A percentile compares a stretch with the other conserved stretches of the same genome.
Evolutionary conservation across 2,329 filamentous ascomycete species (phyloP).

Genomic region (Neonectria magnoliae): DNA sequence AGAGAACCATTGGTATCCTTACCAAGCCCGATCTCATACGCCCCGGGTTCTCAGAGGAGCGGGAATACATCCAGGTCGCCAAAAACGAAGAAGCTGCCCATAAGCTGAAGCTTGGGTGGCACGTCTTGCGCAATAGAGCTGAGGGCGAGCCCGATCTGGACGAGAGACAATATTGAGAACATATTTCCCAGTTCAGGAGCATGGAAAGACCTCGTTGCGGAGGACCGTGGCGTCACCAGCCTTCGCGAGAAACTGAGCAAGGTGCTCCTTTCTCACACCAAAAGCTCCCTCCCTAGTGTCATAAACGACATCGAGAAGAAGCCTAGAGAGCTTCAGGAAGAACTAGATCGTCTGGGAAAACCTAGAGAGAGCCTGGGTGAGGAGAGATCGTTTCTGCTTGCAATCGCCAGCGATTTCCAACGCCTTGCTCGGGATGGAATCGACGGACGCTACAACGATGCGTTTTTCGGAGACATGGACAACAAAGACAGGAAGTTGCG

Average conservation of each 20-base stretch:
- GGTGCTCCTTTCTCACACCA: constrained; percentile 44
- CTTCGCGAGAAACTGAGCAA: constrained; percentile 49
- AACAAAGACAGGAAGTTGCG: constrained; percentile 41
- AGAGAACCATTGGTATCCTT: constrained; percentile 65
- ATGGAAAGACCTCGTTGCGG: constrained; percentile 42
- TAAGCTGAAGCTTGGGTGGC: constrained; percentile 59
- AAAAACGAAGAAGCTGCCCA: constrained; percentile 45
- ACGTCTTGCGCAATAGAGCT: constrained; percentile 61
- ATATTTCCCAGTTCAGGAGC: constrained; percentile 44
- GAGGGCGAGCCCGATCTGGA: constrained; percentile 57
- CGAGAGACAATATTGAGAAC: constrained; percentile 43
- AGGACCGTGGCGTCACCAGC: constrained; percentile 45
- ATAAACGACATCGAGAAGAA: constrained; percentile 41
- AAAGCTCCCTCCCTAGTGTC: constrained; percentile 40
- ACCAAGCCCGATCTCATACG: constrained; percentile 62
- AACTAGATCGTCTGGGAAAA: constrained; percentile 35
- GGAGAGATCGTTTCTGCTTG: constrained; percentile 45
- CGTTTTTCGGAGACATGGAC: constrained; percentile 49
- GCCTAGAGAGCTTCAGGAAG: constrained; percentile 30
- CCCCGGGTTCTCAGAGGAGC: constrained; percentile 51
- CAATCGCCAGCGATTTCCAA: constrained; percentile 50
- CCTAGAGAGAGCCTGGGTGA: constrained; percentile 36
- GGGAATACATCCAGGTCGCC: constrained; percentile 47
- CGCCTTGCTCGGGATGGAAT: constrained; percentile 43
- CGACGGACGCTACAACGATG: constrained; percentile 45